Base-by-base conservation (phyloP, 306 rosid genomes). In the Canavalia gladiata region DNA sequence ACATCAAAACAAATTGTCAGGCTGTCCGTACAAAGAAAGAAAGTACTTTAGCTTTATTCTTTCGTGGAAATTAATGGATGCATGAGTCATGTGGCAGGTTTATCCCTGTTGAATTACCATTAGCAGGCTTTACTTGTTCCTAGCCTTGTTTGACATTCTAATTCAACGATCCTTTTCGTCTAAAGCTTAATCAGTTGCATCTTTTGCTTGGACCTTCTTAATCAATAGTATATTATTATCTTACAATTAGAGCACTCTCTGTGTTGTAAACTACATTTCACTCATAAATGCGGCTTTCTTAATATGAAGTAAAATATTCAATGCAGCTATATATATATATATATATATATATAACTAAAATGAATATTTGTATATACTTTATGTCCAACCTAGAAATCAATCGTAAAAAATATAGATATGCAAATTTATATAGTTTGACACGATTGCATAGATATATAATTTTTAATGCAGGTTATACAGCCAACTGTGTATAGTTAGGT, bases 11-110 rank as follows among this genome's bases (percentile, higher is more conserved):
- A 57, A 74, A 43, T 52, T 33, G 4, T 37, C 41, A 2, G 41
- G 4, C 0, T 37, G 76, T 79, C 62, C 58, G 82, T 74, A 64
- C 73, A 64, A 66, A 33, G 62, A 1, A 69, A 79, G 59, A 81
- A 74, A 81, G 75, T 72, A 52, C 46, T 50, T 43, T 34, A 54
- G 5, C 85, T 81, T 81, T 81, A 81, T 81, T 74, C 79, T 82
- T 55, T 41, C 6, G 11, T 1, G 42, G 70, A 81, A 74, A 74
- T 45, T 25, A 1, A 31, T 62, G 8, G 25, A 68, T 43, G 35
- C 49, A 50, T 25, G 68, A 41, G 29, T 72, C 54, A 18, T 67
- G 35, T 82, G 70, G 9, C 60, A 81, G 25, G 54, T 43, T 67
- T 66, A 28, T 37, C 41, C 37, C 65, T 57, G 12, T 74, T 74